Conservation (phyloP, 2,329 filamentous ascomycete genomes). For the Pseudogymnoascus sp. region DNA sequence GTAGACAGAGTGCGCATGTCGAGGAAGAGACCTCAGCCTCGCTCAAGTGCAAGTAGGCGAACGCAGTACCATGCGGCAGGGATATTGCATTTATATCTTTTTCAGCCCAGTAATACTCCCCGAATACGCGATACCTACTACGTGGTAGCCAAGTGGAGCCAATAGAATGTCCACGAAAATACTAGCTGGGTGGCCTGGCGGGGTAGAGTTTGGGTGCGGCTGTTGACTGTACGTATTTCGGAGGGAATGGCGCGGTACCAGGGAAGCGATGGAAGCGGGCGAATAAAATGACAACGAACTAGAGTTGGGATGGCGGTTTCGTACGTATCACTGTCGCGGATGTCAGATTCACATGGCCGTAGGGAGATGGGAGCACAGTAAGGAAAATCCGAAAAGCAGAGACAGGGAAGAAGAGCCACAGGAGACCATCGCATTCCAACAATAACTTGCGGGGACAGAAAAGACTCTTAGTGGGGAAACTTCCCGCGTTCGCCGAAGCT, state of each 20-base stretch:
- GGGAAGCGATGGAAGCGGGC: neutral
- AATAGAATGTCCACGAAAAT: neutral
- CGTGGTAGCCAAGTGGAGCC: neutral
- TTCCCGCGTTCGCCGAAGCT: no score
- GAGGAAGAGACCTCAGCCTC: neutral
- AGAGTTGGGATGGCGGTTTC: no score
- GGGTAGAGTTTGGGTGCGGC: neutral
- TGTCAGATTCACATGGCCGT: no score
- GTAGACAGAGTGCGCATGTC: neutral
- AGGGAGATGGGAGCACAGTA: no score
- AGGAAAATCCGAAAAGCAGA: no score
- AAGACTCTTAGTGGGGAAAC: no score
- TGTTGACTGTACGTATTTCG: neutral
- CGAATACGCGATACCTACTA: neutral
- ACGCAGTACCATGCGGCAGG: neutral
- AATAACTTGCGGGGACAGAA: no score
- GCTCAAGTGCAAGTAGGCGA: neutral
- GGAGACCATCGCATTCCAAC: no score
- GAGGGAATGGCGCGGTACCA: neutral
- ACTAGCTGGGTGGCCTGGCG: neutral
- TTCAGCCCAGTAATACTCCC: neutral
- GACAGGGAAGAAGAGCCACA: no score
- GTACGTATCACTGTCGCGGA: no score
- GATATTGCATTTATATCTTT: neutral
- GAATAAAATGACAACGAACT: no score